Percentiles rank a stretch among this genome's conserved stretches.
These are phyloP conservation scores for Coemansia asiatica DNA, from an alignment of 192 early-diverging fungal species.

Conservation along the genomic window DNA sequence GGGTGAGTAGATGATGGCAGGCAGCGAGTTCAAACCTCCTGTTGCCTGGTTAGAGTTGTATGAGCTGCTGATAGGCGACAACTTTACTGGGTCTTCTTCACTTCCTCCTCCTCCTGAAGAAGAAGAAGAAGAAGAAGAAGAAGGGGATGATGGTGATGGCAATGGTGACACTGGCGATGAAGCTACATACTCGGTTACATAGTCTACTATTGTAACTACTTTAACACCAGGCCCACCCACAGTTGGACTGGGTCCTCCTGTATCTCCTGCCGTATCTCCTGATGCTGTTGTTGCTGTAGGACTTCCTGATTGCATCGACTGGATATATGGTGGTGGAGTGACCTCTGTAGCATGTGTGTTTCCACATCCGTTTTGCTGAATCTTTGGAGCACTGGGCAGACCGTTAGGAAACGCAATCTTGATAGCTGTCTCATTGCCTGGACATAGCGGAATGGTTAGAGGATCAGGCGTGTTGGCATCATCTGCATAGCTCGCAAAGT, in stretches of 20 bases:
- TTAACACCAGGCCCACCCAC: not conserved
- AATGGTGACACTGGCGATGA: not conserved
- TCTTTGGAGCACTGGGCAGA: slow-evolving; percentile 25
- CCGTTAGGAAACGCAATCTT: slow-evolving; percentile 45
- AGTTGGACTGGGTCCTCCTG: not conserved
- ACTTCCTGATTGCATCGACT: slow-evolving; percentile 8
- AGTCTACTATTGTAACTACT: not conserved
- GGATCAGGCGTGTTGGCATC: slow-evolving; percentile 15
- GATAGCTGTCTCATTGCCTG: slow-evolving; percentile 32
- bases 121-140: too few species aligned
- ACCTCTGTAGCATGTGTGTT: slow-evolving; percentile 28
- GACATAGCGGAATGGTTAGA: slow-evolving; percentile 35
- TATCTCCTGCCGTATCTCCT: too few species aligned
- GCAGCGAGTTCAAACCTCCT: not conserved
- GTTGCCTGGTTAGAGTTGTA: not conserved
- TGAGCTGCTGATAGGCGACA: too few species aligned
- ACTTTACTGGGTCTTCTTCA: too few species aligned
- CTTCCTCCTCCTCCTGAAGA: too few species aligned
- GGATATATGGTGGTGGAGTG: slow-evolving; percentile 27
- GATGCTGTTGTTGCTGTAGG: too few species aligned
- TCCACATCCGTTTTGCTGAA: slow-evolving; percentile 22
- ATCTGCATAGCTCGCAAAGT: slow-evolving; percentile 26
- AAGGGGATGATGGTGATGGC: not conserved
- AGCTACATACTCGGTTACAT: not conserved
- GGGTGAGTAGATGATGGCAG: not conserved